Base-by-base conservation (phyloP, 2,329 filamentous ascomycete genomes). In the Fusarium sp. region DNA sequence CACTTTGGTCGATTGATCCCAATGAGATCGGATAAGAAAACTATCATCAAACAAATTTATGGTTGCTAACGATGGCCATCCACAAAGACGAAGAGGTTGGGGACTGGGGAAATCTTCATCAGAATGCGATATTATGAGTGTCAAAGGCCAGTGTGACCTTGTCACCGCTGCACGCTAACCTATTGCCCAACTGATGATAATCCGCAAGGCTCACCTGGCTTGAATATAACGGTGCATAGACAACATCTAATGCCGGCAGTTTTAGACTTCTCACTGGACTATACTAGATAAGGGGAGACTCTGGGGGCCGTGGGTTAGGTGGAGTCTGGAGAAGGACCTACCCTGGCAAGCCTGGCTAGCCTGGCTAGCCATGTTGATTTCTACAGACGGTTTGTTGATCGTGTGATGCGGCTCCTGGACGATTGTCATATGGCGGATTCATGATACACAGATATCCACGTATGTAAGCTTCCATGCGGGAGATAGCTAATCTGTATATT, bases 201-300 rank as follows among this genome's bases (percentile, higher is more conserved):
- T 33, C 35, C 17, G 45, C n/a, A 35, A 48, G 11, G 23, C 46
- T 36, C 55, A 31, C n/a, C 43, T 17, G 40, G 18, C 20, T 33
- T 41, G 20, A 36, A 21, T 58, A n/a, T n/a, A 33, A 39, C 25
- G 15, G 17, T 25, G n/a, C n/a, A 29, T 17, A 37, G 36, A 36
- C 27, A 53, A 35, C 31, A 58, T 33, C 20, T 25, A 40, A 63
- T 68, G 61, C 40, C 45, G 56, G 66, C 53, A 66, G 61, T 69
- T 58, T 27, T n/a, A 53, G 27, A 50, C 15, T 35, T 56, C 29
- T 31, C 46, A 51, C 33, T 37, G 33, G 41, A 49, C 60, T 59
- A 59, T 59, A 42, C n/a, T 40, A 33, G 18, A 33, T 53, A 52
- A 50, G 51, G 64, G 46, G 60, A 65, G 21, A 48, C 27, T 37